A percentile compares a stretch with the other conserved stretches of the same genome.
These are phyloP conservation scores for Sporobolus alterniflorus DNA, from an alignment of 202 grass and related monocot species.

Conservation along the genomic window DNA sequence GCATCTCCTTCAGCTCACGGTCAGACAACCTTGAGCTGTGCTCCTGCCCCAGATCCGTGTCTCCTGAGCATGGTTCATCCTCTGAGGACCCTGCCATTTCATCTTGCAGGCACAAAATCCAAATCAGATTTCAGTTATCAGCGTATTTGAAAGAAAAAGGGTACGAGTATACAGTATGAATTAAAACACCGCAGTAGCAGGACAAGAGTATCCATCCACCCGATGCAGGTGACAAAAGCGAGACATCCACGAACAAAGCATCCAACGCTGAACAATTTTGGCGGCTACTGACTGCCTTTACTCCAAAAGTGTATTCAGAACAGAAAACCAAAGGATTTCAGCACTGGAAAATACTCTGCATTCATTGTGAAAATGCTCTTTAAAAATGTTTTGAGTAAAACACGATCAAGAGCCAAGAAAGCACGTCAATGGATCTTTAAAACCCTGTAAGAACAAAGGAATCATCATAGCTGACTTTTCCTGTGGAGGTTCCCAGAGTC, in stretches of 20 bases:
- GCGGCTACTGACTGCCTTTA: background rate
- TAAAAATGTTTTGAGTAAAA: background rate
- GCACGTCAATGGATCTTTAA: background rate
- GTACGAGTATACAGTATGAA: background rate
- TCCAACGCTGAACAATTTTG: background rate
- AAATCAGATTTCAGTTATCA: conserved; percentile 24
- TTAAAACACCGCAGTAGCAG: background rate
- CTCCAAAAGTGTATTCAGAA: background rate
- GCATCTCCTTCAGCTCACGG: conserved; percentile 94
- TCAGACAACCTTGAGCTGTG: conserved; percentile 60
- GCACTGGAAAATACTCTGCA: background rate
- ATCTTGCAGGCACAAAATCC: conserved; percentile 46
- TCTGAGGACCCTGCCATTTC: conserved; percentile 81
- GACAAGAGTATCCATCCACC: background rate
- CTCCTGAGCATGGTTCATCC: conserved; percentile 80
- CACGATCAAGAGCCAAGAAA: background rate
- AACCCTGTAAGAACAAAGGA: background rate
- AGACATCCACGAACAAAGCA: background rate
- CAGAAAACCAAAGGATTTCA: background rate
- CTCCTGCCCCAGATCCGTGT: conserved; percentile 46
- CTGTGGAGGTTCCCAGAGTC: background rate
- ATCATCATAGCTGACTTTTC: background rate
- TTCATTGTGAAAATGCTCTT: background rate
- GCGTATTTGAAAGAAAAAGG: background rate
- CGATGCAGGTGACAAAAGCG: background rate